Evolutionary conservation across 805 yeast genomes (phyloP), one percentile per base, ranked within the genome.

Genomic region (Suhomyces prunicola): DNA sequence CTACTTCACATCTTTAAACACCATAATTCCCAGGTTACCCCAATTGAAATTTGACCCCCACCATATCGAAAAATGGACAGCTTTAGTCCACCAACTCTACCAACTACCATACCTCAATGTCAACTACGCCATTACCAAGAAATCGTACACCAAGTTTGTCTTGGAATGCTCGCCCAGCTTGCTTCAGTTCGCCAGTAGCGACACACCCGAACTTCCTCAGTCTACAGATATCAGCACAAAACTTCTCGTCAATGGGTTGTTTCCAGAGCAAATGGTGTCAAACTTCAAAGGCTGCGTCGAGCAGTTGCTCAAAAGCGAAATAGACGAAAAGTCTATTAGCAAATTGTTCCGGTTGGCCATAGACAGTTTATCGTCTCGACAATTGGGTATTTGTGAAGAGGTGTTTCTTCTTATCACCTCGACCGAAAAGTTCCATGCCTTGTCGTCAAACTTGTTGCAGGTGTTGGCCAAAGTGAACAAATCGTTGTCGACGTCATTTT

Each of bases 401-500:
- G 60, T 82, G 1, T 85, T 77, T 61, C 64, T 70, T n/a, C 53
- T 66, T 2, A 70, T 86, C 7, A 71, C 76, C 3, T 49, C 53
- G 8, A 48, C 44, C 0, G 54, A 63, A 1, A 60, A 68, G 10
- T 74, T 71, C 54, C 77, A 80, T 2, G 56, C 59, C 0, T 62
- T 76, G 23, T 67, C 84, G 0, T 76, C 79, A n/a, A 41, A 57
- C 0, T 62, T 85, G 19, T 67, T 87, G 41, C 65, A 66, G 6
- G 69, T 71, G n/a, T 66, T 87, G n/a, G 71, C 84, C 1, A 55
- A 67, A 1, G 72, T 77, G 17, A 84, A 83, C 56, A 83, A 79
- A 58, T 71, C 84, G 0, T 63, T 87, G 33, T 80, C 90, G 0
- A 70, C 78, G 3, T 69, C 71, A 1, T 86, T 87, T 58, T 67